Percentiles rank a stretch among this genome's conserved stretches.
phyloP scores from a whole-genome alignment of 1,284 basidiomycete genomes.

The Cryptococcus sp. region DNA sequence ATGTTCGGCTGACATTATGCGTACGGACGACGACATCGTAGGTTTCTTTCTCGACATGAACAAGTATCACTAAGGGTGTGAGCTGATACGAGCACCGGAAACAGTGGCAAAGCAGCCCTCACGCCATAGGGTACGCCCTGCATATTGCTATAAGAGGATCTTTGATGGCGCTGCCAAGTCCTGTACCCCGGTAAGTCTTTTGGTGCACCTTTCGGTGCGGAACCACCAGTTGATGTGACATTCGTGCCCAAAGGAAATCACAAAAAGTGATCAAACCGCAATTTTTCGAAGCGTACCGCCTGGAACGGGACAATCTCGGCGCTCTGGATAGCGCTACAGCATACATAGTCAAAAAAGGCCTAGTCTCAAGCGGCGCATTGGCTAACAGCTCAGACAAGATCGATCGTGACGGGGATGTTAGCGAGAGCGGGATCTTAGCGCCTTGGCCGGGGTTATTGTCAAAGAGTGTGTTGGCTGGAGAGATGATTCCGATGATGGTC shows the following conservation, averaged over 20 bases:
- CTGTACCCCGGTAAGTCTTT: conserved; percentile 64
- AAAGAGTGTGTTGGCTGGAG: conserved; percentile 35
- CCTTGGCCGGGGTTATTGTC: conserved; percentile 40
- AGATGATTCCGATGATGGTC: conserved; percentile 50
- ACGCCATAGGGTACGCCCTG: conserved; percentile 80
- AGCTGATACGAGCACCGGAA: neutral
- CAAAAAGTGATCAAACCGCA: conserved; percentile 65
- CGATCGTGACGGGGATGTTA: conserved; percentile 5
- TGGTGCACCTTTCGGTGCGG: neutral
- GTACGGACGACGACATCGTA: conserved; percentile 67
- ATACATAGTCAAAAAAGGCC: conserved; percentile 39
- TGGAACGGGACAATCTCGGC: conserved; percentile 42
- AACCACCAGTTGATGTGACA: neutral
- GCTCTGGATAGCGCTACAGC: conserved; percentile 43
- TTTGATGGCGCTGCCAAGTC: conserved; percentile 79
- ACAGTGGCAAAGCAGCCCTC: conserved; percentile 63
- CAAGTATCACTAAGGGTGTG: too few species aligned
- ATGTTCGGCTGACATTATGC: conserved; percentile 75
- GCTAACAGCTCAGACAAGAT: conserved; percentile 4
- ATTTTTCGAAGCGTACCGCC: conserved; percentile 54
- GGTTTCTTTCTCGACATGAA: conserved; percentile 39
- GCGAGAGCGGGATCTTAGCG: conserved; percentile 1
- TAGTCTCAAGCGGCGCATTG: conserved; percentile 16
- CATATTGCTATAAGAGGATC: conserved; percentile 75
- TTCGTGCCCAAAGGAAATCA: conserved; percentile 20